Evolutionary conservation across 2,329 filamentous ascomycete genomes (phyloP).

Genomic region (Pseudohalonectria lignicola): DNA sequence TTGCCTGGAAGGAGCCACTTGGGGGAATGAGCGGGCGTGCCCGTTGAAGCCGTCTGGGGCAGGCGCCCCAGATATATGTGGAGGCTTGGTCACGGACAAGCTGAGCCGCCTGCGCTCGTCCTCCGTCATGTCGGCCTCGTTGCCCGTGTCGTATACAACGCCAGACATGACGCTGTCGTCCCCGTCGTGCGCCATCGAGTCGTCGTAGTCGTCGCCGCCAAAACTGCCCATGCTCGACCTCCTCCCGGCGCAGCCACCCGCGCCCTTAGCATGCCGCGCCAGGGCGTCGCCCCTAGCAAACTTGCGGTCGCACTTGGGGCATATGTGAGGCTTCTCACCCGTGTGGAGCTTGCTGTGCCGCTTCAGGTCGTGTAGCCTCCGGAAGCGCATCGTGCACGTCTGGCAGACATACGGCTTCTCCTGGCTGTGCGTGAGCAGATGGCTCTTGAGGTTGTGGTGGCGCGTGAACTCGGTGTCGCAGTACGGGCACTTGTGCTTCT

Average conservation of each 20-base stretch:
- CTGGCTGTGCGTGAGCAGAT: conserved; percentile 93
- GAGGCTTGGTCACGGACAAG: conserved; percentile 59
- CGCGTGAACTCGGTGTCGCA: conserved; percentile 95
- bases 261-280: conserved; percentile 89
- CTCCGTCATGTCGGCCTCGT: conserved; percentile 48
- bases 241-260: conserved; percentile 87
- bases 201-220: conserved; percentile 64
- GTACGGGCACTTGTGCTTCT: conserved; percentile 94
- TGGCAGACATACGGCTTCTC: conserved; percentile 95
- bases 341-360: conserved; percentile 94
- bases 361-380: conserved; percentile 88
- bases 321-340: conserved; percentile 89
- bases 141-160: conserved; percentile 41
- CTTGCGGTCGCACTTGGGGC: conserved; percentile 85
- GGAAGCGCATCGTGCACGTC: conserved; percentile 86
- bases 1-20: conserved; percentile 45
- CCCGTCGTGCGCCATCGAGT: conserved; percentile 21
- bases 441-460: conserved; percentile 95
- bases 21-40: conserved; percentile 72
- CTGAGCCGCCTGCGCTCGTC: conserved; percentile 54
- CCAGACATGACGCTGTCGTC: conserved; percentile 49
- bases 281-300: conserved; percentile 94
- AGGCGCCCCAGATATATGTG: conserved; percentile 48
- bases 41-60: conserved; percentile 40
- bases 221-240: conserved; percentile 78